Conservation (phyloP, 2,329 filamentous ascomycete species). For the Ceratocystis albifundus region DNA sequence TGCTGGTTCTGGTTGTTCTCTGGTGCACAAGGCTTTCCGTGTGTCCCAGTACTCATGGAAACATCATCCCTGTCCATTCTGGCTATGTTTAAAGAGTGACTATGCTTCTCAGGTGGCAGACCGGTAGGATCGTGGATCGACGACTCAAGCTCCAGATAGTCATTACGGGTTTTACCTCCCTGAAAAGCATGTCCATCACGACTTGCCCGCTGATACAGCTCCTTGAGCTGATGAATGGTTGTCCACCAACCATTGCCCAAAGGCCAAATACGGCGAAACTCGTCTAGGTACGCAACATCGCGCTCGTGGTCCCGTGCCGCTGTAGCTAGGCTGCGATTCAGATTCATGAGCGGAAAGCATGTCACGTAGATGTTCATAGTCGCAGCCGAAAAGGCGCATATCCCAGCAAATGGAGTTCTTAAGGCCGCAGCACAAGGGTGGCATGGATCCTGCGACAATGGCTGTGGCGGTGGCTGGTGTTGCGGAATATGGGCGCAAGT, state of each 20-base stretch:
- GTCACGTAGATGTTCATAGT: conserved; percentile 35
- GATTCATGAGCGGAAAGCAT: conserved; percentile 35
- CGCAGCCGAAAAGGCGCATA: conserved; percentile 37
- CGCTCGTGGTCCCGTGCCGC: not conserved
- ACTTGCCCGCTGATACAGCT: conserved; percentile 14
- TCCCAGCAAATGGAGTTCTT: conserved; percentile 35
- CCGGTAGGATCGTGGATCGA: conserved; percentile 22
- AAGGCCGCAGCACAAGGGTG: conserved; percentile 24
- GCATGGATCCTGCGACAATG: not conserved
- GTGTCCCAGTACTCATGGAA: not conserved
- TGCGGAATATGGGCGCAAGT: conserved; percentile 25
- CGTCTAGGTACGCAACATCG: conserved; percentile 6
- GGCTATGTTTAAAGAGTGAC: conserved; percentile 10
- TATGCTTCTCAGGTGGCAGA: conserved; percentile 5
- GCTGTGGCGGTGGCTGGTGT: not conserved
- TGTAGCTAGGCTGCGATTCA: conserved; percentile 25
- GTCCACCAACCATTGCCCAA: conserved; percentile 18
- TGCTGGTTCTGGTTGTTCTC: not conserved
- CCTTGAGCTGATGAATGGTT: conserved; percentile 10
- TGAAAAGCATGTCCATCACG: conserved; percentile 14
- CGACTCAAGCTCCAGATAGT: conserved; percentile 18
- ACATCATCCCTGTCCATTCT: conserved; percentile 16
- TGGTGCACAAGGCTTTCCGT: not conserved
- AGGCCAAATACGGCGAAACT: conserved; percentile 10
- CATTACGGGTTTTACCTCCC: conserved; percentile 16